Conservation (phyloP, 1,139 yeast genomes). For the Magnusiomyces suaveolens region DNA sequence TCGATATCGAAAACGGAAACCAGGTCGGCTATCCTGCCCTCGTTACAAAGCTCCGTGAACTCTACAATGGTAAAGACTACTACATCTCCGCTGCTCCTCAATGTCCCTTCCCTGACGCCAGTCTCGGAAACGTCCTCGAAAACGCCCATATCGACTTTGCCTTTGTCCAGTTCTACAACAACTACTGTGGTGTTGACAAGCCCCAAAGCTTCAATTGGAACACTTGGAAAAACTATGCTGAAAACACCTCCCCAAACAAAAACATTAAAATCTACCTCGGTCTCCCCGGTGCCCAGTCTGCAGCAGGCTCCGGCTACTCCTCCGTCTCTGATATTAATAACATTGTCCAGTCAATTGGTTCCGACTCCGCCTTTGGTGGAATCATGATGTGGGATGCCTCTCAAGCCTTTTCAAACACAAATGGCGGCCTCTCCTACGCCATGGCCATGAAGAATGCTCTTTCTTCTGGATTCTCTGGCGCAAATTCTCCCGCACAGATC, state of each 20-base stretch:
- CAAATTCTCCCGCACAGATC: background rate
- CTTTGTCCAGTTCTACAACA: conserved; percentile 87
- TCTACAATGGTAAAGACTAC: conserved; percentile 43
- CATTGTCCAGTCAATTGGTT: conserved; percentile 17
- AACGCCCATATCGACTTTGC: conserved; percentile 68
- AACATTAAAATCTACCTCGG: conserved; percentile 56
- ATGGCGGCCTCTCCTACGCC: conserved; percentile 39
- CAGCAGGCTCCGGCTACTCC: conserved; percentile 59
- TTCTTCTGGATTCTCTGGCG: background rate
- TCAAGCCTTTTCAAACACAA: conserved; percentile 51
- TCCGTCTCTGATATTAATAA: conserved; percentile 19
- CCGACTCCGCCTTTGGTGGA: conserved; percentile 59
- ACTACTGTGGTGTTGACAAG: conserved; percentile 47
- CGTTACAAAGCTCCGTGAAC: conserved; percentile 42
- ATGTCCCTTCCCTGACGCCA: conserved; percentile 84
- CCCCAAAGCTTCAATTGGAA: conserved; percentile 46
- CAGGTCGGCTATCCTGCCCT: conserved; percentile 46
- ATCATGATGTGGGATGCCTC: conserved; percentile 89
- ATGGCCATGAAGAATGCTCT: conserved; percentile 37
- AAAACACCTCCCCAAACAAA: conserved; percentile 50
- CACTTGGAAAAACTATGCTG: conserved; percentile 68
- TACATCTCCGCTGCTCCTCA: conserved; percentile 91
- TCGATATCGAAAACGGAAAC: conserved; percentile 53
- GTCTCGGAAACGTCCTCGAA: conserved; percentile 56
- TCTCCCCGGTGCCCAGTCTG: conserved; percentile 56